Evolutionary conservation across 2,329 filamentous ascomycete genomes (phyloP).

Genomic region (Fusarium sp.): DNA sequence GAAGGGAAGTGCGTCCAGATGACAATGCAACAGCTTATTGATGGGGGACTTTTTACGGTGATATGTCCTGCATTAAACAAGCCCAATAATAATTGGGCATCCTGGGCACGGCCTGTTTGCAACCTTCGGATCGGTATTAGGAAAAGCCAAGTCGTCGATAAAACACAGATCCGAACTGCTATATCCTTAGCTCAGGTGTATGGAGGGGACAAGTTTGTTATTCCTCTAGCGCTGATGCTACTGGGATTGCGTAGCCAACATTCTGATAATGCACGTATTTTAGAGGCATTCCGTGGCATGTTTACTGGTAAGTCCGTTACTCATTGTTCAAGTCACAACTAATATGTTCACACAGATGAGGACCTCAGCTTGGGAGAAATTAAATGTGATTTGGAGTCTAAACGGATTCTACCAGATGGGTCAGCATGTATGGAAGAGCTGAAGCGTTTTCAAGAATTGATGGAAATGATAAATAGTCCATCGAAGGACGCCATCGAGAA

Average conservation of each 20-base stretch:
- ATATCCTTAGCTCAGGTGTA: rapidly evolving
- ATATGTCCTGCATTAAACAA: not conserved
- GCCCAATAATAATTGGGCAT: not conserved
- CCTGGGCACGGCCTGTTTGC: rapidly evolving
- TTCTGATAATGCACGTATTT: rapidly evolving
- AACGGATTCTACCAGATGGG: no score
- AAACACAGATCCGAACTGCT: not conserved
- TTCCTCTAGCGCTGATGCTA: not conserved
- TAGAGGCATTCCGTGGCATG: no score
- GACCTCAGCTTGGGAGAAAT: no score
- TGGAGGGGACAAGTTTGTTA: rapidly evolving
- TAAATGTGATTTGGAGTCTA: no score
- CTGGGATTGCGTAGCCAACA: not conserved
- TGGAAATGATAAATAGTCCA: no score
- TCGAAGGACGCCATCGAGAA: no score
- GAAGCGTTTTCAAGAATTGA: no score
- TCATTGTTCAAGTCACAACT: no score
- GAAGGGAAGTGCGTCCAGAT: rapidly evolving
- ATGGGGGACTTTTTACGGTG: rapidly evolving
- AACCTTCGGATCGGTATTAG: rapidly evolving
- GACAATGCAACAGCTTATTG: not conserved
- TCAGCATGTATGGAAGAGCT: no score
- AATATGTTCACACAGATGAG: no score
- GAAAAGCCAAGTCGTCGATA: rapidly evolving
- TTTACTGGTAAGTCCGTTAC: no score